Conservation (phyloP, 441 rosid species). For the Pelargonium fulgidum region DNA sequence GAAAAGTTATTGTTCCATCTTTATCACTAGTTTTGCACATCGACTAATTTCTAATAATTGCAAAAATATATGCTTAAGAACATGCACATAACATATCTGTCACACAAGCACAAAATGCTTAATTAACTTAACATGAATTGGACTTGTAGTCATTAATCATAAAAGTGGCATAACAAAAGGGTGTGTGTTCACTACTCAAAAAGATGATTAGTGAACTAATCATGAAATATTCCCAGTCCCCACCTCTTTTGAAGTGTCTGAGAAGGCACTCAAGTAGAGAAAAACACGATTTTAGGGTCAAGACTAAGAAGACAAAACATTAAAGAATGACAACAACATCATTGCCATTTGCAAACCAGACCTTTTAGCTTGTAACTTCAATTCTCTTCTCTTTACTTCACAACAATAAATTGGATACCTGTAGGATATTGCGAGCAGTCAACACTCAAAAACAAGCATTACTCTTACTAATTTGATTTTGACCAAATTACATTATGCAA, state of each 20-base stretch:
- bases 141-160: not conserved
- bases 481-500: too few species aligned
- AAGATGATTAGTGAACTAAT: slow-evolving; percentile 3
- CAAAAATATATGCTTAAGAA: too few species aligned
- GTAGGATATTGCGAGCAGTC: too few species aligned
- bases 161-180: not conserved
- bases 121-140: not conserved
- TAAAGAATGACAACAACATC: not conserved
- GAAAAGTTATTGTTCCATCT: too few species aligned
- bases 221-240: slow-evolving; percentile 9
- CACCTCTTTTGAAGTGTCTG: slow-evolving; percentile 7
- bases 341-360: slow-evolving; percentile 8
- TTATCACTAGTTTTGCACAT: too few species aligned
- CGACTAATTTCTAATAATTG: too few species aligned
- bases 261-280: slow-evolving; percentile 10
- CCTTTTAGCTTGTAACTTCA: not conserved
- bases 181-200: too few species aligned
- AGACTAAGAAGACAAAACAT: not conserved
- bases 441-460: too few species aligned
- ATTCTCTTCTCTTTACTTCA: not conserved
- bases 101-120: too few species aligned
- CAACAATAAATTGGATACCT: not conserved
- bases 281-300: slow-evolving; percentile 5
- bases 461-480: too few species aligned
- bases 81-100: too few species aligned